Base-by-base conservation (phyloP, 2,329 filamentous ascomycete species). In the Dothiorella sarmentorum region DNA sequence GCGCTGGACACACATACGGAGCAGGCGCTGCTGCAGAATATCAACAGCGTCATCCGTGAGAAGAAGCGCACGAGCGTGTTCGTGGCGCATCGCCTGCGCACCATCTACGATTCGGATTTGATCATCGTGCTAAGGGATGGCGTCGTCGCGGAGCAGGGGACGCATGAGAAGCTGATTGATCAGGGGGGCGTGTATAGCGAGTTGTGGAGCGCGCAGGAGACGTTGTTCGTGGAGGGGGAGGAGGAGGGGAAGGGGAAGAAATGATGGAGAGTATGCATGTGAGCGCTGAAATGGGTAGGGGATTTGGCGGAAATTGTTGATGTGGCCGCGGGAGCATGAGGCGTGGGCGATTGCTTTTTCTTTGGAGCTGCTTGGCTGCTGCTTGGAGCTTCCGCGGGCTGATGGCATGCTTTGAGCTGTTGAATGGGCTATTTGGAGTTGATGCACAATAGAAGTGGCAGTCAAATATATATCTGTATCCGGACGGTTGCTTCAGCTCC, bases 1-100 rank as follows among this genome's bases (percentile, higher is more conserved):
- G 92, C 93, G 1, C 79, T 97, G 31, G 92, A 97, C 70, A 96
- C 93, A 0, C 90, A 96, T 68, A 97, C 93, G 0, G 93, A 97
- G 75, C 90, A 95, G 74, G 88, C 89, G 1, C 80, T 97, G 51
- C 86, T 97, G 78, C 82, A 87, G 61, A 96, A 97, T 69, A 97
- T 97, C 72, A 96, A 96, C 73, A 87, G 87, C 64, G 94, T 97
- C 56, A 78, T 97, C 56, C 88, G 88, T 65, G 92, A 96, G 68
- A 96, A 96, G 77, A 80, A 80, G 3, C 84, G 92, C 59, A 97
- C 94, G 0, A 97, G 91, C 65, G 90, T 99, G 1, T 97, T 97
- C 69, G 89, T 99, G 4, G 94, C 94, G 6, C 94, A 97, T 73
- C 84, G 94, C 17, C 76, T 99, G 61, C 84, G 93, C 55, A 97